phyloP scores from a whole-genome alignment of 768 basidiomycete species.

The Auriscalpium microsporum region DNA sequence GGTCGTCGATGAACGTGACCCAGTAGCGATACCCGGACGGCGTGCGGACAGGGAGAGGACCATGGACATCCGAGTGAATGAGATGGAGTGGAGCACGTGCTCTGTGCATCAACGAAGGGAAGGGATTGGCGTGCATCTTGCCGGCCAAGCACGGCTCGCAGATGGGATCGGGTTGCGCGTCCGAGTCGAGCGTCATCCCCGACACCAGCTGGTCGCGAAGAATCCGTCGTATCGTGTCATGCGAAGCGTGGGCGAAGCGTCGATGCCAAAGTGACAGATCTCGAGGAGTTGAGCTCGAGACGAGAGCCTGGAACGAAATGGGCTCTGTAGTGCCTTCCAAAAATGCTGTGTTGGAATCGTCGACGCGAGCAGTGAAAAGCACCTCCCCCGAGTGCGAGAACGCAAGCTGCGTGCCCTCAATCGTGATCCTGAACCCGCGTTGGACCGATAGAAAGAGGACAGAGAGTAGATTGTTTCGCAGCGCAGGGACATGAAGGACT shows the following conservation, averaged over 20 bases:
- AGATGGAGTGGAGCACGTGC: slow-evolving; percentile 11
- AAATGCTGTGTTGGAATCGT: slow-evolving; percentile 12
- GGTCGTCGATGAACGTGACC: too few species aligned
- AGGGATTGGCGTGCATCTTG: slow-evolving; percentile 18
- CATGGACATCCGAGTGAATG: slow-evolving; percentile 21
- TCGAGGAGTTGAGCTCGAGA: slow-evolving; percentile 5
- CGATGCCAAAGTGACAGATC: slow-evolving; percentile 19
- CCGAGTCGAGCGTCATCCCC: too few species aligned
- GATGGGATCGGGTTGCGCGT: slow-evolving; percentile 12
- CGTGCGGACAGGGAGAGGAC: slow-evolving; percentile 6
- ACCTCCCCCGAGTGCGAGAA: too few species aligned
- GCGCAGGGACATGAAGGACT: too few species aligned
- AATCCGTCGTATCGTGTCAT: too few species aligned
- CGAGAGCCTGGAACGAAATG: background rate
- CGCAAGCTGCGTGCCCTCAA: too few species aligned
- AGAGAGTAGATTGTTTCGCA: too few species aligned
- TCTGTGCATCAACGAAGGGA: slow-evolving; percentile 8
- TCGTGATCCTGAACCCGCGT: too few species aligned
- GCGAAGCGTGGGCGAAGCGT: too few species aligned
- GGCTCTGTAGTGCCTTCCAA: slow-evolving; percentile 13
- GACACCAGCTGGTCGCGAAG: too few species aligned
- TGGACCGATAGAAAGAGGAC: too few species aligned
- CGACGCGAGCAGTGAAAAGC: background rate
- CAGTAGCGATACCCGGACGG: too few species aligned
- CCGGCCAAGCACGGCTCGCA: slow-evolving; percentile 17